Evolutionary conservation across 2,329 filamentous ascomycete genomes (phyloP), one percentile per base, ranked within the genome.

Genomic region (Pseudocercospora vitis): DNA sequence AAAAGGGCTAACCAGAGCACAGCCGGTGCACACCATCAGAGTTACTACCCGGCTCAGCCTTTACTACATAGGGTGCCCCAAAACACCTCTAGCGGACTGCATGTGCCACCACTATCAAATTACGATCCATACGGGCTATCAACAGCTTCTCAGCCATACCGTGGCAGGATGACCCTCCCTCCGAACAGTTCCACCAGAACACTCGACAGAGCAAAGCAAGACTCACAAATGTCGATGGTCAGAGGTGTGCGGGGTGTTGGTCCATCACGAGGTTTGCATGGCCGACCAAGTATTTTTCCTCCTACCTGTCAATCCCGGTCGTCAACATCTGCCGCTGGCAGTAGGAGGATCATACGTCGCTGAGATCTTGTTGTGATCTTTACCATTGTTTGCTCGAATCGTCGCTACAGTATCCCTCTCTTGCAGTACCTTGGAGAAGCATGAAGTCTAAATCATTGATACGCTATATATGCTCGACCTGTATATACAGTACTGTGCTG

Each of bases 201-300:
- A 11, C 50, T 39, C 26, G 19, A 21, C 11, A 23, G 37, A 9
- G 48, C 23, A 42, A 24, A 37, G 9, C 42, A 39, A 28, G 59
- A 62, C 24, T 49, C 56, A 12, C 53, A 56, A 21, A 35, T 68
- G 5, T 58, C 60, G 7, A 57, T 53, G 16, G 63, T 68, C 11
- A 62, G 52, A 23, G 67, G 66, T 9, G 56, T 65, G 1, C 60
- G 63, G 26, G 63, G 62, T 14, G 55, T 56, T 7, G 56, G 51
- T 18, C 53, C 63, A 21, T 56, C 59, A 19, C 54, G 52, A 2
- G 33, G 19, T 6, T 37, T 42, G 3, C 40, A 54, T 12, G 35
- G 49, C 14, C 11, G 42, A 8, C 39, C 24, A 16, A 31, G 39
- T 14, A 28, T 50, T 7, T 42, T 37, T 14, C 40, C 57, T 19